A percentile compares a stretch with the other conserved stretches of the same genome.
These are phyloP conservation scores for Cladosporium sphaerospermum DNA, from an alignment of 2,329 filamentous ascomycete genomes.

Conservation along the genomic window DNA sequence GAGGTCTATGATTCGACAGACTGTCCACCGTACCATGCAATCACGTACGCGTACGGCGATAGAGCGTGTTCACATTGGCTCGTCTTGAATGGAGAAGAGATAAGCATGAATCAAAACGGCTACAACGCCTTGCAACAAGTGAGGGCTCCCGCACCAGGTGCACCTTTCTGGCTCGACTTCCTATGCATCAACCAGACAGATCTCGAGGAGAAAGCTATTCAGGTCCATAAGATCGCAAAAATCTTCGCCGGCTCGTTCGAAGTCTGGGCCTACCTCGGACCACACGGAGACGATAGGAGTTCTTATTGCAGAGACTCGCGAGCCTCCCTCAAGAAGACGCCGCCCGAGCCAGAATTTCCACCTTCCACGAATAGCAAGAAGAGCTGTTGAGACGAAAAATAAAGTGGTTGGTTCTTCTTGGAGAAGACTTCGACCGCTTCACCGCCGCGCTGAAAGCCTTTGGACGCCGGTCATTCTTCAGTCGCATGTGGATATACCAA, in stretches of 20 bases:
- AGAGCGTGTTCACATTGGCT: not conserved
- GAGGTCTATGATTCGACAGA: not conserved
- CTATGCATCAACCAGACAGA: constrained; percentile 16
- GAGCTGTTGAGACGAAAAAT: not conserved
- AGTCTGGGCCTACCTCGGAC: constrained; percentile 3
- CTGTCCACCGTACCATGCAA: not conserved
- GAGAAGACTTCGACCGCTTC: not conserved
- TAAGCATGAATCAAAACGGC: not conserved
- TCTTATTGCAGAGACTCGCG: not conserved
- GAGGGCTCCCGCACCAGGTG: not conserved
- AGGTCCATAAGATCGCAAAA: constrained; percentile 13
- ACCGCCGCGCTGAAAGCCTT: not conserved
- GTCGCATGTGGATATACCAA: not conserved
- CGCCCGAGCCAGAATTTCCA: not conserved
- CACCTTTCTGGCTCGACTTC: constrained; percentile 12
- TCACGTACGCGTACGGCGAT: not conserved
- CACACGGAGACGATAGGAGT: not conserved
- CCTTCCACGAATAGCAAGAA: not conserved
- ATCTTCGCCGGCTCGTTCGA: constrained; percentile 4
- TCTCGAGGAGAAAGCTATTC: constrained; percentile 10
- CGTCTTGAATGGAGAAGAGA: not conserved
- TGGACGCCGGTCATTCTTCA: not conserved
- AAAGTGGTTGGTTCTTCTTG: not conserved
- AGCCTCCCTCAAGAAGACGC: not conserved
- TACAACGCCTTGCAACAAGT: not conserved